Evolutionary conservation across 441 rosid genomes (phyloP).

Genomic region (Syzygium syzygioides): DNA sequence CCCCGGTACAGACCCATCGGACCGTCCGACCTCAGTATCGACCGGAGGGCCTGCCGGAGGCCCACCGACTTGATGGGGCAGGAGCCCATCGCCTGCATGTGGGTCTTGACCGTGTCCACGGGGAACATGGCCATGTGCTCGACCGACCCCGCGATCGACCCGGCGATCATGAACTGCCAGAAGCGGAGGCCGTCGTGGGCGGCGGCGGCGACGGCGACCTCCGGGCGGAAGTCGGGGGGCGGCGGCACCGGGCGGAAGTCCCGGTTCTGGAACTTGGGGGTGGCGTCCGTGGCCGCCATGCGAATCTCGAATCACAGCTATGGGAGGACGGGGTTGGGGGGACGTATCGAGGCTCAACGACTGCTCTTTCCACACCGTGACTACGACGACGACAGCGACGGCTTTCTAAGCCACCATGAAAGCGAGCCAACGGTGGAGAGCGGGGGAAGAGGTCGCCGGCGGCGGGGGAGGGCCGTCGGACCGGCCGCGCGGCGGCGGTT

Average conservation of each 20-base stretch:
- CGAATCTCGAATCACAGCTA: background rate
- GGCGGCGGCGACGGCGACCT: constrained; percentile 3
- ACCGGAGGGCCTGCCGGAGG: constrained; percentile 58
- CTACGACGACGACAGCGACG: background rate
- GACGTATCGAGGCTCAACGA: background rate
- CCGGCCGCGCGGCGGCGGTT: background rate
- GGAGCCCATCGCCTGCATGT: constrained; percentile 81
- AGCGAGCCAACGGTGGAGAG: background rate
- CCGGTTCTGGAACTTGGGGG: constrained; percentile 59
- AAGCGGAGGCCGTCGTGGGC: constrained; percentile 64
- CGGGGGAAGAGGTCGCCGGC: background rate
- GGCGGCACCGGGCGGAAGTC: constrained; percentile 50
- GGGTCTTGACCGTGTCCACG: constrained; percentile 82
- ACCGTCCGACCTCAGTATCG: constrained; percentile 60
- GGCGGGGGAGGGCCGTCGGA: background rate
- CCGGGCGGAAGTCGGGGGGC: constrained; percentile 21
- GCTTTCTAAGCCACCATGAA: background rate
- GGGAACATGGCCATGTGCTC: constrained; percentile 98
- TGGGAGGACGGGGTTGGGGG: accelerated
- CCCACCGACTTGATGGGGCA: constrained; percentile 73
- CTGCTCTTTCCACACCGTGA: background rate
- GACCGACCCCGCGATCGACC: constrained; percentile 78
- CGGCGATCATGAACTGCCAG: constrained; percentile 92
- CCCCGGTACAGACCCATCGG: constrained; percentile 70
- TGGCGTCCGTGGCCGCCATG: constrained; percentile 35